A percentile compares a stretch with the other conserved stretches of the same genome.
These are phyloP conservation scores for Trichoderma cornu-damae DNA, from an alignment of 2,329 filamentous ascomycete genomes.

Conservation along the genomic window DNA sequence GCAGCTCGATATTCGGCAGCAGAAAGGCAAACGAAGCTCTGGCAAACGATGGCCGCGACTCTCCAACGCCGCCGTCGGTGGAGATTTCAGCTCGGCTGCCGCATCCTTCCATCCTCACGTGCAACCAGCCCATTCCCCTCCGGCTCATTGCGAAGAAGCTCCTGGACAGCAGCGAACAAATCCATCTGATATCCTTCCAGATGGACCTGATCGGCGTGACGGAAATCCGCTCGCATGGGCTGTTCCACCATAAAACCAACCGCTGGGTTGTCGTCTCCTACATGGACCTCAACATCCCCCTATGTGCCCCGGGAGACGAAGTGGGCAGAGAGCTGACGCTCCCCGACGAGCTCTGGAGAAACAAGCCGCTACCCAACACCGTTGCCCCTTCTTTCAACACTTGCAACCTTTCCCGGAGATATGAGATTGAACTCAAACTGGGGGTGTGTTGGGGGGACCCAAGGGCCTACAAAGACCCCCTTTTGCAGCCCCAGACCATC, in stretches of 20 bases:
- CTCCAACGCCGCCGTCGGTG: conserved; percentile 54
- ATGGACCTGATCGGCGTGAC: conserved; percentile 78
- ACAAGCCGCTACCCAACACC: conserved; percentile 69
- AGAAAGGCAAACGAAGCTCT: conserved; percentile 27
- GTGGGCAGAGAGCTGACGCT: conserved; percentile 64
- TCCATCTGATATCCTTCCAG: conserved; percentile 74
- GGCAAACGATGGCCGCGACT: conserved; percentile 29
- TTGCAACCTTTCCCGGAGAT: conserved; percentile 78
- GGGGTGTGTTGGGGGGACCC: conserved; percentile 69
- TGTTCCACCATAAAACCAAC: conserved; percentile 63
- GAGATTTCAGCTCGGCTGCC: conserved; percentile 76
- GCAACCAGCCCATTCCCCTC: conserved; percentile 78
- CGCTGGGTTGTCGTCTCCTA: conserved; percentile 72
- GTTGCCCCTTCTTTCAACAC: conserved; percentile 82
- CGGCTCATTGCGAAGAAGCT: conserved; percentile 75
- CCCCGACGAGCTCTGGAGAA: conserved; percentile 67
- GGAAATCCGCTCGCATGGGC: conserved; percentile 69
- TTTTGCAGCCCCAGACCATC: conserved; percentile 59
- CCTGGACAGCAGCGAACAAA: conserved; percentile 59
- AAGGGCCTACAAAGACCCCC: conserved; percentile 28
- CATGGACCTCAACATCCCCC: conserved; percentile 64
- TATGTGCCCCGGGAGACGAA: conserved; percentile 50
- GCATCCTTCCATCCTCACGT: conserved; percentile 81
- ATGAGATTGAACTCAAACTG: conserved; percentile 77
- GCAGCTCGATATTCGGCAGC: conserved; percentile 54